A percentile compares a stretch with the other conserved stretches of the same genome.
Conservation (phyloP, 176 grass and related monocot genomes). For the Triticum turgidum region DNA sequence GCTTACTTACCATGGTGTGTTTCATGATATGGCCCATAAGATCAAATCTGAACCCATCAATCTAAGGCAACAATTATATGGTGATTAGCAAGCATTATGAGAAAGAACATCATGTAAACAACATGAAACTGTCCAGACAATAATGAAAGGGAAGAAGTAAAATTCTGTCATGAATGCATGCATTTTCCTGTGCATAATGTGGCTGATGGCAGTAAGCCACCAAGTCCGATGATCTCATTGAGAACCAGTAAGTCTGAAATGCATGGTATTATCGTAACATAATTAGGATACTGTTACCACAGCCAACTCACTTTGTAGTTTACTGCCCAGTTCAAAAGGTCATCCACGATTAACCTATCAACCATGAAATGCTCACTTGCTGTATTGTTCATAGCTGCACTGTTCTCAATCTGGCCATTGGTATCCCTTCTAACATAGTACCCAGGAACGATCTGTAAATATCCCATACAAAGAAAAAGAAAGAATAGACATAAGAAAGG, state of each 20-base stretch:
- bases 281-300: slow-evolving; percentile 1
- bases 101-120: not conserved
- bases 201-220: not conserved
- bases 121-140: not conserved
- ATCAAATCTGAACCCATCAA: slow-evolving; percentile 96
- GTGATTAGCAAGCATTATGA: slow-evolving; percentile 19
- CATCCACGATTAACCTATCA: slow-evolving; percentile 85
- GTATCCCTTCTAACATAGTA: slow-evolving; percentile 75
- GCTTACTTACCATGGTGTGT: slow-evolving; percentile 70
- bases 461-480: slow-evolving; percentile 19
- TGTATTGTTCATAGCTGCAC: slow-evolving; percentile 77
- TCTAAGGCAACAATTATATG: slow-evolving; percentile 39
- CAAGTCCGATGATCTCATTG: not conserved
- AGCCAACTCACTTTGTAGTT: slow-evolving; percentile 71
- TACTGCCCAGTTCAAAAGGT: slow-evolving; percentile 80
- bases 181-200: not conserved
- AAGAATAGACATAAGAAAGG: slow-evolving; percentile 1
- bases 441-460: slow-evolving; percentile 81
- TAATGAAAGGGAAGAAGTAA: slow-evolving; percentile 1
- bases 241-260: slow-evolving; percentile 8
- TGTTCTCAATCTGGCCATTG: slow-evolving; percentile 78
- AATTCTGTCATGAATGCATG: not conserved
- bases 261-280: not conserved
- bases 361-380: slow-evolving; percentile 96
- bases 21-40: slow-evolving; percentile 99